A percentile compares a stretch with the other conserved stretches of the same genome.
These are phyloP conservation scores for Cytospora mali DNA, from an alignment of 2,329 filamentous ascomycete genomes.

Conservation along the genomic window DNA sequence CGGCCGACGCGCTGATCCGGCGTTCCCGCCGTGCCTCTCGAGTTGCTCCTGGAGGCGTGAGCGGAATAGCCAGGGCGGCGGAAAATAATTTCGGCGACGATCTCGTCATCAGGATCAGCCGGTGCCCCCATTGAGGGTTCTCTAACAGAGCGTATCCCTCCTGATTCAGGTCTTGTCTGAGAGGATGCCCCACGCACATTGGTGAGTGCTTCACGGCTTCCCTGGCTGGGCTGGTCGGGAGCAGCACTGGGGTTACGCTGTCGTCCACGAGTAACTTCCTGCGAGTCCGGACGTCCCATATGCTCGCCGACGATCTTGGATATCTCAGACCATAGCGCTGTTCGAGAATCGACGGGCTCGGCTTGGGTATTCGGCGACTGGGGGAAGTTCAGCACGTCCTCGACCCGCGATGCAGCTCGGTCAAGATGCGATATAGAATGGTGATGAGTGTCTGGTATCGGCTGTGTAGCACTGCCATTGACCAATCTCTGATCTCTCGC, in stretches of 20 bases:
- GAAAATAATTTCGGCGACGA: constrained; percentile 23
- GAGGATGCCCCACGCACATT: not conserved
- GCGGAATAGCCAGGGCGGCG: not conserved
- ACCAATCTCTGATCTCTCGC: not conserved
- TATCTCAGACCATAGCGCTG: constrained; percentile 20
- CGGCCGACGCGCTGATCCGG: not conserved
- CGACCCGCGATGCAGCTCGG: not conserved
- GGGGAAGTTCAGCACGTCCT: too few relatives aligned
- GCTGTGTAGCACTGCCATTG: not conserved
- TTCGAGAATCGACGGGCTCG: constrained; percentile 21
- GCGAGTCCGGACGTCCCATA: not conserved
- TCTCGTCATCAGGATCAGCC: constrained; percentile 17
- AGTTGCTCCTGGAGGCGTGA: not conserved
- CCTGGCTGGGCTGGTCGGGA: not conserved
- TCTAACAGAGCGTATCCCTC: constrained; percentile 12
- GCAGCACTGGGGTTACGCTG: not conserved
- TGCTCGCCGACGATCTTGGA: constrained; percentile 22
- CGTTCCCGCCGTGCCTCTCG: not conserved
- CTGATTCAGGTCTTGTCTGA: not conserved
- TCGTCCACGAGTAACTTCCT: constrained; percentile 13
- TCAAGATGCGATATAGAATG: not conserved
- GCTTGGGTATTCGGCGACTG: not conserved
- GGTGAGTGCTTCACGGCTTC: not conserved
- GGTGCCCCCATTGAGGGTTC: constrained; percentile 14
- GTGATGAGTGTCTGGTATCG: not conserved